These are phyloP conservation scores for Vitis vinifera DNA, from an alignment of 164 flowering plant species.

Conservation along the genomic window DNA sequence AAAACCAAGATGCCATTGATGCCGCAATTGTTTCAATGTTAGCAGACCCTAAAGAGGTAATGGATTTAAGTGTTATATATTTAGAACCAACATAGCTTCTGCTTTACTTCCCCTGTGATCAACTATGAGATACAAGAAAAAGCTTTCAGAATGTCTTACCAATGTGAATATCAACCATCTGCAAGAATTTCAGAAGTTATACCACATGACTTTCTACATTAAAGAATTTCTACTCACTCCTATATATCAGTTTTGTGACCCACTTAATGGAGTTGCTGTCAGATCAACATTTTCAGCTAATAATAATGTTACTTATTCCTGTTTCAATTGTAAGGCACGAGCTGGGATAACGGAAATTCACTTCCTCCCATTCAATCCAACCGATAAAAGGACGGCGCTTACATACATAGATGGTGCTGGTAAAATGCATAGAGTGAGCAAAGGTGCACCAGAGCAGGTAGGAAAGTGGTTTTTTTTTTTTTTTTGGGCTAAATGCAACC, in stretches of 20 bases:
- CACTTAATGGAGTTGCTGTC: too few relatives aligned
- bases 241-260: too few relatives aligned
- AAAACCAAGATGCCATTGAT: slow-evolving; percentile 77
- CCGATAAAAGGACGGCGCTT: slow-evolving; percentile 67
- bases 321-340: slow-evolving; percentile 40
- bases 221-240: too few relatives aligned
- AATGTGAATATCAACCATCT: too few relatives aligned
- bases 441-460: slow-evolving; percentile 73
- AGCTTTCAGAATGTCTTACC: too few relatives aligned
- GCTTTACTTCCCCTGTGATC: neutral
- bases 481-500: too few relatives aligned
- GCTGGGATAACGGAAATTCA: slow-evolving; percentile 65
- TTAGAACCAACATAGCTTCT: neutral
- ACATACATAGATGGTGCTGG: slow-evolving; percentile 49
- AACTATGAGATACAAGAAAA: neutral
- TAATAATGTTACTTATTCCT: neutral
- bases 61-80: neutral
- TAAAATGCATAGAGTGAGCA: slow-evolving; percentile 62
- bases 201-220: too few relatives aligned
- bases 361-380: slow-evolving; percentile 72
- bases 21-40: slow-evolving; percentile 61
- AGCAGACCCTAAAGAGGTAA: slow-evolving; percentile 67
- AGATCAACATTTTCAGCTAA: too few relatives aligned
- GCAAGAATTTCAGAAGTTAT: too few relatives aligned
- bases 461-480: too few relatives aligned